Evolutionary conservation across 257 asterid species (phyloP), one percentile per base, ranked within the genome.

Genomic region (Nicotiana noctiflora): DNA sequence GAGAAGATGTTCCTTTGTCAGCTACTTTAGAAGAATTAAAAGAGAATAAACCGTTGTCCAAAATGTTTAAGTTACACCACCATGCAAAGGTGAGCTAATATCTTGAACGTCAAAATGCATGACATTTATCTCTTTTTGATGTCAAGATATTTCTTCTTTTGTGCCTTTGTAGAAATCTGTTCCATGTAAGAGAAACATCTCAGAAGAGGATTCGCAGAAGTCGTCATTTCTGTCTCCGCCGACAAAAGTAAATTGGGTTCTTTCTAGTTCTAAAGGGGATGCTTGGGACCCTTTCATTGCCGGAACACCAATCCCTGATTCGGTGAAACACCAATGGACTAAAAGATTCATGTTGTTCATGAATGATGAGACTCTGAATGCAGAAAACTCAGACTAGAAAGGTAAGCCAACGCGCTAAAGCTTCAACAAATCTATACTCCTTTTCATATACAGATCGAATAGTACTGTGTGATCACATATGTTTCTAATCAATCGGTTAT

Each of bases 181-280:
- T 80, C 75, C 81, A 8, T 21, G 79, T 85, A 84, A 80, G 88
- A 90, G 82, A 49, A 84, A 80, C 12, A 29, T 52, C 4, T 12
- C 75, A 18, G 57, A 5, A 77, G 85, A 80, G 55, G 76, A 79
- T 31, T 56, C 32, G 40, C 86, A 64, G 21, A 77, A 82, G 55
- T 88, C 93, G 2, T 86, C 90, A 3, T 84, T 89, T 66, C 17
- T 68, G n/a, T 74, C 70, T 64, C 90, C 89, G 6, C 98, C 97
- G 5, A 80, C 67, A 81, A 88, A 90, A 85, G 93, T 93, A 25
- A 91, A 87, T 59, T 94, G 97, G 97, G 93, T 91, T 79, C 87
- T 94, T 40, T 89, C 87, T 82, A 91, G 88, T 86, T 63, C 92
- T 37, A 83, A 53, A 79, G 97, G 92, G 72, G 93, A 89, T 52